Conservation (phyloP, 2,329 filamentous ascomycete species). For the Fusarium sororula region DNA sequence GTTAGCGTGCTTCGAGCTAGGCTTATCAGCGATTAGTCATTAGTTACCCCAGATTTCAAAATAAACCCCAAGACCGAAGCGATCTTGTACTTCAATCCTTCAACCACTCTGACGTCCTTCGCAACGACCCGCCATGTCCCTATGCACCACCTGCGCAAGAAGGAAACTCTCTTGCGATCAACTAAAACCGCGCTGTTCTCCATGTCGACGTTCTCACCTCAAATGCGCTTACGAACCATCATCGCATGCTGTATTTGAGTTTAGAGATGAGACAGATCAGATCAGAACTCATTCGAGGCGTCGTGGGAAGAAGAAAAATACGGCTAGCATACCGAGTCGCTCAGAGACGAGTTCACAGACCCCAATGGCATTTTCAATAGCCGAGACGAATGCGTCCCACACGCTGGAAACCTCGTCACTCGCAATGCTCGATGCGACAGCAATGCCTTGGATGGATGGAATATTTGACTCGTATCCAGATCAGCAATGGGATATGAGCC, state of each 20-base stretch:
- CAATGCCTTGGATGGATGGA: background rate
- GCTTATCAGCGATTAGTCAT: background rate
- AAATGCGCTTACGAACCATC: background rate
- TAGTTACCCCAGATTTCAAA: background rate
- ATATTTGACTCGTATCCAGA: background rate
- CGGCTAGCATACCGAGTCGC: fast-evolving
- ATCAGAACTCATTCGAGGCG: background rate
- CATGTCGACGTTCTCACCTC: background rate
- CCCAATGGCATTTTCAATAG: fast-evolving
- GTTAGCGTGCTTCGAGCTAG: background rate
- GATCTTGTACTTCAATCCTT: background rate
- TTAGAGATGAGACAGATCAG: background rate
- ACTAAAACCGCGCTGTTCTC: background rate
- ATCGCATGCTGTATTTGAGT: background rate
- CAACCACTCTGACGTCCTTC: no score
- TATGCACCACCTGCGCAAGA: background rate
- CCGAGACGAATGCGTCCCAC: fast-evolving
- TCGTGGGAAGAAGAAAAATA: background rate
- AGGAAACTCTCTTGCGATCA: background rate
- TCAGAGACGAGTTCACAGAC: background rate
- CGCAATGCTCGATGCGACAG: background rate
- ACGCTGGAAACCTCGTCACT: background rate
- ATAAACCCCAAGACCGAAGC: background rate
- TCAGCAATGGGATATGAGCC: background rate
- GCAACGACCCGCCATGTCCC: background rate